A percentile compares a stretch with the other conserved stretches of the same genome.
Conservation (phyloP, 2,329 filamentous ascomycete genomes). For the Lecanicillium sp. region DNA sequence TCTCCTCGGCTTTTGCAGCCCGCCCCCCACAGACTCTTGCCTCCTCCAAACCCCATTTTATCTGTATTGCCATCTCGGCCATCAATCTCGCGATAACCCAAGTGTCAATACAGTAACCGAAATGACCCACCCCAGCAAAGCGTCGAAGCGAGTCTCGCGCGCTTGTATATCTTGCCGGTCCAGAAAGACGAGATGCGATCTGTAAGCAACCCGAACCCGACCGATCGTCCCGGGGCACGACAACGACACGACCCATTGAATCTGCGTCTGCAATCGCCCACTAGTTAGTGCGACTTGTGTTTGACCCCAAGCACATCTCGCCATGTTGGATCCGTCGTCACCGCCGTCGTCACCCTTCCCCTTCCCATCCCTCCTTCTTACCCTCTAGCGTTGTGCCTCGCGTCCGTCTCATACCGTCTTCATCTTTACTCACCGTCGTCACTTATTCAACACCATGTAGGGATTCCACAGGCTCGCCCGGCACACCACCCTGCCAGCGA, state of each 20-base stretch:
- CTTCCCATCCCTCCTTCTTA: conserved; percentile 1
- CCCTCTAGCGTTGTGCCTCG: neutral
- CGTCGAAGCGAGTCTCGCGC: conserved; percentile 27
- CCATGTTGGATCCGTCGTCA: neutral
- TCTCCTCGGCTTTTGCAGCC: conserved; percentile 14
- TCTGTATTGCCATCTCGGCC: conserved; percentile 13
- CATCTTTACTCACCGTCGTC: no score
- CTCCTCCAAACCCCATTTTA: conserved; percentile 11
- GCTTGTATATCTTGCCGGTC: conserved; percentile 27
- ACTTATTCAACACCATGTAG: conserved; percentile 17
- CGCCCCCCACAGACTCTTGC: conserved; percentile 14
- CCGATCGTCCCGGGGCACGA: no score
- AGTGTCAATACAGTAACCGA: conserved; percentile 4
- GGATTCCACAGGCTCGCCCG: conserved; percentile 29
- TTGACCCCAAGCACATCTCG: neutral
- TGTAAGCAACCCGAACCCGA: conserved; percentile 24
- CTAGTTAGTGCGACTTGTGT: no score
- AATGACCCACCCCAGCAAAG: conserved; percentile 16
- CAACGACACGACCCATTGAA: no score
- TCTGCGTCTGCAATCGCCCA: no score
- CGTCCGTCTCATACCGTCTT: neutral
- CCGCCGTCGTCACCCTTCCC: neutral
- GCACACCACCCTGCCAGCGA: conserved; percentile 31
- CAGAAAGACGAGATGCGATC: conserved; percentile 28
- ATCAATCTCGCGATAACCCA: conserved; percentile 6